Base-by-base conservation (phyloP, 1,284 basidiomycete species). In the Ganoderma multipileum region DNA sequence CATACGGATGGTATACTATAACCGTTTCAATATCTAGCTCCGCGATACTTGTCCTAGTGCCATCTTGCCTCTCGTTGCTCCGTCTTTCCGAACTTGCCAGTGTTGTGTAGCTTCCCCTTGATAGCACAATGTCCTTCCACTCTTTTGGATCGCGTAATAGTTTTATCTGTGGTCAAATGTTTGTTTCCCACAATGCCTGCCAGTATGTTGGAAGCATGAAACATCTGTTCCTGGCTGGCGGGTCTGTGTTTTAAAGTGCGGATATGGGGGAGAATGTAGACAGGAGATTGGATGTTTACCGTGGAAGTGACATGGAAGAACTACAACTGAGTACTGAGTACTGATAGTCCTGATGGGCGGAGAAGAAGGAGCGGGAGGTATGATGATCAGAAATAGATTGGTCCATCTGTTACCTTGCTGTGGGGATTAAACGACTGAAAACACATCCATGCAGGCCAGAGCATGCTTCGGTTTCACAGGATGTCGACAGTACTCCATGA, bases 1-100 rank as follows among this genome's bases (percentile, higher is more conserved):
- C 63, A 61, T 68, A 66, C 71, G 75, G 74, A 77, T 76, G 76
- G 72, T 77, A 73, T 71, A 72, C 69, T 76, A 73, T 66, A 71
- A 70, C 59, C 66, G 72, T 71, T 72, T 74, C 65, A 69, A 65
- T 71, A 66, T 62, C 67, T 74, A 61, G 64, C 61, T 23, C 65
- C 54, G 69, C 66, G 71, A 72, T 76, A 71, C 69, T 69, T 62
- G 47, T 63, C 30, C 39, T 57, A 44, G 52, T 41, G 39, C 64
- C 30, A 64, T 65, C 59, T 72, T 61, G 66, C 67, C 69, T 57
- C 65, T 72, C 70, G 60, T 64, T 58, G 67, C 64, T 65, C 62
- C 68, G 63, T 69, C 69, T 66, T 61, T 74, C 65, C 64, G 64
- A 47, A 28, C n/a, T 47, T 58, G 57, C 52, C 63, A 68, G 68